These are phyloP conservation scores for Blastobotrys aristatus DNA, from an alignment of 1,139 yeast species.

Conservation along the genomic window DNA sequence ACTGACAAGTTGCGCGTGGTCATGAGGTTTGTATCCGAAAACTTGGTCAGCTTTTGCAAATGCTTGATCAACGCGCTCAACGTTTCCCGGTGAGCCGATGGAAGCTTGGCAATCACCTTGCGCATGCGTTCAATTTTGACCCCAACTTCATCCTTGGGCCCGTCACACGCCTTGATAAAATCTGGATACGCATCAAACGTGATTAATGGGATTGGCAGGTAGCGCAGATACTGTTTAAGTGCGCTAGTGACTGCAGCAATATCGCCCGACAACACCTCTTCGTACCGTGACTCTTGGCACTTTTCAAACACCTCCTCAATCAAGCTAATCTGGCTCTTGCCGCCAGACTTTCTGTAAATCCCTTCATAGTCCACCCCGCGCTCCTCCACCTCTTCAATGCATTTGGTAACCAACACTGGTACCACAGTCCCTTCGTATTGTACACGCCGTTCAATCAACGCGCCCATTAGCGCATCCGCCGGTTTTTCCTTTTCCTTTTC, in stretches of 20 bases:
- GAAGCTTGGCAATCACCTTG: constrained; percentile 44
- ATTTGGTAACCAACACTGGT: constrained; percentile 68
- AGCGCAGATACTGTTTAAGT: constrained; percentile 77
- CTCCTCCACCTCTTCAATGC: constrained; percentile 73
- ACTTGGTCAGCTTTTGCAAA: constrained; percentile 37
- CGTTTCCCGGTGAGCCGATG: constrained; percentile 61
- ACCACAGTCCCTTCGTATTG: constrained; percentile 54
- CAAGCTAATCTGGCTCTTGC: constrained; percentile 65
- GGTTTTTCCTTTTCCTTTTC: constrained; percentile 3
- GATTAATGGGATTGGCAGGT: constrained; percentile 79
- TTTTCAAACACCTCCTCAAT: constrained; percentile 41
- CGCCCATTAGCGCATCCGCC: constrained; percentile 24
- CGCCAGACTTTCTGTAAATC: constrained; percentile 86
- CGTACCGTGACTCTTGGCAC: constrained; percentile 26
- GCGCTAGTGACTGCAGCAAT: constrained; percentile 84
- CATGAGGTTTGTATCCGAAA: constrained; percentile 49
- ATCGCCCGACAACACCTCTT: constrained; percentile 56
- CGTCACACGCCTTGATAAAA: constrained; percentile 46
- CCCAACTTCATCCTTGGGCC: constrained; percentile 34
- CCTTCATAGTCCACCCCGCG: constrained; percentile 78
- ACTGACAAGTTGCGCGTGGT: constrained; percentile 76
- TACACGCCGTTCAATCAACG: constrained; percentile 32
- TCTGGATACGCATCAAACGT: constrained; percentile 65
- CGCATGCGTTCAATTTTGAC: constrained; percentile 35
- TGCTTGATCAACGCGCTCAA: constrained; percentile 58